Conservation (phyloP, 1,284 basidiomycete species). For the Ceratobasidium theobromae region DNA sequence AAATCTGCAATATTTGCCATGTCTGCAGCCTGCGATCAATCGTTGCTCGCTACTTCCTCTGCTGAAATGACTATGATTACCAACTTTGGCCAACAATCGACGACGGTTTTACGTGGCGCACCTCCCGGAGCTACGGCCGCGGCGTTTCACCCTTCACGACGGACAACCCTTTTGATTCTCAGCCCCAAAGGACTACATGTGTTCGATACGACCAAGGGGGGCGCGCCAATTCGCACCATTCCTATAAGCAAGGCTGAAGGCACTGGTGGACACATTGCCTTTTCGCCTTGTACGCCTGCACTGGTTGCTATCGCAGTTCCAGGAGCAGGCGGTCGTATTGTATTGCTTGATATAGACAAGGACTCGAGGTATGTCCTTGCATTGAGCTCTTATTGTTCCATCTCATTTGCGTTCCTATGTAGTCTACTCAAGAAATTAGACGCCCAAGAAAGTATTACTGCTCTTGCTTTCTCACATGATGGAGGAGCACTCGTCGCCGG, state of each 20-base stretch:
- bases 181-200: slow-evolving; percentile 56
- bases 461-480: slow-evolving; percentile 64
- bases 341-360: slow-evolving; percentile 73
- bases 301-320: slow-evolving; percentile 59
- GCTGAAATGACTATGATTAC: slow-evolving; percentile 20
- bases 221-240: slow-evolving; percentile 55
- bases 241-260: slow-evolving; percentile 49
- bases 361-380: slow-evolving; percentile 13
- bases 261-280: slow-evolving; percentile 55
- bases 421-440: slow-evolving; percentile 60
- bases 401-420: background rate
- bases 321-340: slow-evolving; percentile 55
- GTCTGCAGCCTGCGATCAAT: slow-evolving; percentile 20
- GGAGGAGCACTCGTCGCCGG: slow-evolving; percentile 65
- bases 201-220: slow-evolving; percentile 62
- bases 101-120: slow-evolving; percentile 9
- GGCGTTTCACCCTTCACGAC: slow-evolving; percentile 60
- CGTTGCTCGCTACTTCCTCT: slow-evolving; percentile 8
- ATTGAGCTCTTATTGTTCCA: background rate
- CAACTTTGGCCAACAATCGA: slow-evolving; percentile 16
- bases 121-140: slow-evolving; percentile 44
- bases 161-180: slow-evolving; percentile 58
- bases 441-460: slow-evolving; percentile 55
- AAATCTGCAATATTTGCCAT: slow-evolving; percentile 25
- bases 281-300: slow-evolving; percentile 72